These are phyloP conservation scores for Hypomontagnella submonticulosa DNA, from an alignment of 495 filamentous ascomycete species.

Conservation along the genomic window DNA sequence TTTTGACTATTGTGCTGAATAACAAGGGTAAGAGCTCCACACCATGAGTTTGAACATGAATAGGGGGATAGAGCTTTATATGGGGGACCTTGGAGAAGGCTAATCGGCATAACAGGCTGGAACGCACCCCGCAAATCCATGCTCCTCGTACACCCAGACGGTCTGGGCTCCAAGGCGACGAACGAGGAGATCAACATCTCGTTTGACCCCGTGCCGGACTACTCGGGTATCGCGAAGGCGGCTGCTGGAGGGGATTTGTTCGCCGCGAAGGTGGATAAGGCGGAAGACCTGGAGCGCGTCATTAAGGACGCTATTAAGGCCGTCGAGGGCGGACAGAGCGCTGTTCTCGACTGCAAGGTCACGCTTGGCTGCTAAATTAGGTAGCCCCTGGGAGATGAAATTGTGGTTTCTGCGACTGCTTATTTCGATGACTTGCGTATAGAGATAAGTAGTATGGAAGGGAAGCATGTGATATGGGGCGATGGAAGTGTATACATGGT, in stretches of 20 bases:
- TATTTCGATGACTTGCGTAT: no score
- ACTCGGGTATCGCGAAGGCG: constrained; percentile 90
- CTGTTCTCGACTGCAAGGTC: constrained; percentile 70
- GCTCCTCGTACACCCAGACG: constrained; percentile 85
- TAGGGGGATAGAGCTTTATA: no score
- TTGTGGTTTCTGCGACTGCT: no score
- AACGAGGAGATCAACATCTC: constrained; percentile 92
- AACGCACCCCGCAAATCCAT: constrained; percentile 83
- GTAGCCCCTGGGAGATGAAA: no score
- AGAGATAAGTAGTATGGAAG: no score
- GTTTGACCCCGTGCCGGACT: constrained; percentile 87
- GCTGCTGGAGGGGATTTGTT: constrained; percentile 81
- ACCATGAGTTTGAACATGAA: background rate
- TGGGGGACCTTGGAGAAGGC: no score
- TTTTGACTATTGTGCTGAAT: constrained; percentile 91
- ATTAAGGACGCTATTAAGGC: constrained; percentile 74
- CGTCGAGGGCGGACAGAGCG: constrained; percentile 72
- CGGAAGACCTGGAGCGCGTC: constrained; percentile 67
- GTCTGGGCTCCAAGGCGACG: constrained; percentile 76
- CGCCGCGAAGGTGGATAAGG: constrained; percentile 69
- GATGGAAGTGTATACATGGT: no score
- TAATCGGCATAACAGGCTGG: constrained; percentile 68
- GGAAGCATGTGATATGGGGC: no score
- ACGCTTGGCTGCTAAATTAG: constrained; percentile 53
- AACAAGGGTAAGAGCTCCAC: constrained; percentile 73